Conservation (phyloP, 306 rosid genomes). For the Casuarina equisetifolia region DNA sequence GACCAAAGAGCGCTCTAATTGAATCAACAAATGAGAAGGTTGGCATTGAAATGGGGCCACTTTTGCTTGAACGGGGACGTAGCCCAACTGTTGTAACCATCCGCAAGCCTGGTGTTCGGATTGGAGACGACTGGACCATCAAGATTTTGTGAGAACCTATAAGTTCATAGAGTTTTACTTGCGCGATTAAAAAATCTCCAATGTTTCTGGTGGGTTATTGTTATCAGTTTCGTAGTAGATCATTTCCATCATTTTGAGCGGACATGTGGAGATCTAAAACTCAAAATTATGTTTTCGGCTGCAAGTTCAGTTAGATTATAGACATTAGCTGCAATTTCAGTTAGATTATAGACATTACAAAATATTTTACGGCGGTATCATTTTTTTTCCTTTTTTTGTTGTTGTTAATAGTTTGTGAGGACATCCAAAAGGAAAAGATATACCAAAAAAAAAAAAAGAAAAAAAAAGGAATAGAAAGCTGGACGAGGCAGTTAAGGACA, state of each 20-base stretch:
- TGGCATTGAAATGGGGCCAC: conserved; percentile 65
- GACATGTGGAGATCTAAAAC: background rate
- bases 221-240: background rate
- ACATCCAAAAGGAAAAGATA: background rate
- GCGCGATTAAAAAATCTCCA: background rate
- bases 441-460: background rate
- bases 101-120: conserved; percentile 71
- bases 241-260: background rate
- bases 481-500: background rate
- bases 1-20: conserved; percentile 58
- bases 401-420: background rate
- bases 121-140: conserved; percentile 76
- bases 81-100: conserved; percentile 48
- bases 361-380: background rate
- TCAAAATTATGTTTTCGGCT: background rate
- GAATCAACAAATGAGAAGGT: conserved; percentile 62
- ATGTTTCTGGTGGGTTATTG: background rate
- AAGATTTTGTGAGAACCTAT: conserved; percentile 40
- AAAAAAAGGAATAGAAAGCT: background rate
- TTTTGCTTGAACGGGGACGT: conserved; percentile 53
- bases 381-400: background rate
- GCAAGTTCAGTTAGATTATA: background rate
- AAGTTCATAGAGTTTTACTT: background rate
- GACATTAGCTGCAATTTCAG: background rate
- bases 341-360: background rate